phyloP scores from a whole-genome alignment of 2,329 filamentous ascomycete genomes.

The Sporothrix luriei region DNA sequence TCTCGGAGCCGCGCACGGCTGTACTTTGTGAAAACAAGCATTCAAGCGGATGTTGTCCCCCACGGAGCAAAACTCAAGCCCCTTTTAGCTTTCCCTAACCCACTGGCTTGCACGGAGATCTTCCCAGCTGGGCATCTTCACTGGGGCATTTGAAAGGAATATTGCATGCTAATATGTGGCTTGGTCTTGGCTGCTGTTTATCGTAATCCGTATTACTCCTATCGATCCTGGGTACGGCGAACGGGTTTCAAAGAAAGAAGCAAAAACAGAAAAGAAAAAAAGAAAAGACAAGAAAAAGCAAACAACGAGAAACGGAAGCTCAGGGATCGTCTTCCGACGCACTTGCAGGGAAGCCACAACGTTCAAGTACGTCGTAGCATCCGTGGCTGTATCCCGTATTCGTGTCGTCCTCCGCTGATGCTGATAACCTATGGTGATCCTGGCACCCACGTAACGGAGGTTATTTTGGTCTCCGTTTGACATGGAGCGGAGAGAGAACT shows the following conservation, averaged over 20 bases:
- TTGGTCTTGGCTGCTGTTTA: too few relatives aligned
- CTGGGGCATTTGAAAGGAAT: background rate
- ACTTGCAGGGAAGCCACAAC: background rate
- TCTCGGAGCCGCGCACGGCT: background rate
- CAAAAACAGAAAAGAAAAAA: background rate
- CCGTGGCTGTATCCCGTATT: conserved; percentile 6
- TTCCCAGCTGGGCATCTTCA: too few relatives aligned
- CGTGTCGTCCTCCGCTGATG: background rate
- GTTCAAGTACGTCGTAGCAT: background rate
- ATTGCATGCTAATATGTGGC: too few relatives aligned
- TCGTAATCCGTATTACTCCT: too few relatives aligned
- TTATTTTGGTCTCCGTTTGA: background rate
- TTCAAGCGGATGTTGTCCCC: background rate
- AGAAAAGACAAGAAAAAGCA: background rate
- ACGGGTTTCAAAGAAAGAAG: background rate
- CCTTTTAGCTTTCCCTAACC: too few relatives aligned
- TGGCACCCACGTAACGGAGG: background rate
- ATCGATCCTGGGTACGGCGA: background rate
- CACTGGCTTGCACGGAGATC: background rate
- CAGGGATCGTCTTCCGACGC: background rate
- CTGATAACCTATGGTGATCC: background rate
- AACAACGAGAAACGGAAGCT: too few relatives aligned
- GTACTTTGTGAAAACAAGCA: conserved; percentile 21
- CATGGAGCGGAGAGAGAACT: background rate
- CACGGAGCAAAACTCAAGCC: background rate